These are phyloP conservation scores for Dothideomycetes sp. DNA, from an alignment of 2,329 filamentous ascomycete species.

Conservation along the genomic window DNA sequence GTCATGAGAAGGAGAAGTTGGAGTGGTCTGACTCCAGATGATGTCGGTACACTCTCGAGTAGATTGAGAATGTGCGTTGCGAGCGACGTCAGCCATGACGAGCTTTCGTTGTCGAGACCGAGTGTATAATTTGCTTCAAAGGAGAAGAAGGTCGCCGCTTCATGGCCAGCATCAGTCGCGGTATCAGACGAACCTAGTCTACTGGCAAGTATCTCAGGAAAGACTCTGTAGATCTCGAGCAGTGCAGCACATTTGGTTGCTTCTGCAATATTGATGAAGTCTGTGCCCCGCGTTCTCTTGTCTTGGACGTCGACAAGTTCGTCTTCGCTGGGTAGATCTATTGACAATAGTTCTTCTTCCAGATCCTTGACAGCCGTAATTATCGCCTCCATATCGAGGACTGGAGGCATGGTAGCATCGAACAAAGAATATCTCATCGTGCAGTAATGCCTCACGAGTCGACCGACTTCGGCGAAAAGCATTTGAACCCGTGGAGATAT, in stretches of 20 bases:
- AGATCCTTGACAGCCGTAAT: conserved; percentile 26
- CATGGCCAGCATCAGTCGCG: neutral
- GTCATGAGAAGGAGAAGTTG: conserved; percentile 45
- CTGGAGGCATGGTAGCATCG: neutral
- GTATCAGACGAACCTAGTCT: conserved; percentile 12
- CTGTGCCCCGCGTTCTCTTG: conserved; percentile 39
- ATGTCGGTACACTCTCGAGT: conserved; percentile 39
- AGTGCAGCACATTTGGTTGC: conserved; percentile 43
- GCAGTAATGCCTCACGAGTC: conserved; percentile 16
- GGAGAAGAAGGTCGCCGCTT: conserved; percentile 2
- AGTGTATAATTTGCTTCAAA: conserved; percentile 10
- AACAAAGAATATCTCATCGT: conserved; percentile 1
- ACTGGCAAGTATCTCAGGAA: conserved; percentile 28
- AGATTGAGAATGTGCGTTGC: conserved; percentile 40
- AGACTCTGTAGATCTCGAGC: conserved; percentile 45
- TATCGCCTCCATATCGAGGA: conserved; percentile 12
- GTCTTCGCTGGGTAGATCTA: conserved; percentile 35
- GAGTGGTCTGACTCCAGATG: conserved; percentile 43
- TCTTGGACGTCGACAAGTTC: conserved; percentile 42
- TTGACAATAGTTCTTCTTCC: conserved; percentile 37
- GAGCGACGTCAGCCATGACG: conserved; percentile 39
- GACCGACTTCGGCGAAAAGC: conserved; percentile 34
- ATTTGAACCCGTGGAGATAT: conserved; percentile 34
- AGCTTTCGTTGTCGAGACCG: conserved; percentile 1
- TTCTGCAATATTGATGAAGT: conserved; percentile 44